Percentiles rank a stretch among this genome's conserved stretches.
Conservation (phyloP, 306 rosid species). For the Pueraria montana region DNA sequence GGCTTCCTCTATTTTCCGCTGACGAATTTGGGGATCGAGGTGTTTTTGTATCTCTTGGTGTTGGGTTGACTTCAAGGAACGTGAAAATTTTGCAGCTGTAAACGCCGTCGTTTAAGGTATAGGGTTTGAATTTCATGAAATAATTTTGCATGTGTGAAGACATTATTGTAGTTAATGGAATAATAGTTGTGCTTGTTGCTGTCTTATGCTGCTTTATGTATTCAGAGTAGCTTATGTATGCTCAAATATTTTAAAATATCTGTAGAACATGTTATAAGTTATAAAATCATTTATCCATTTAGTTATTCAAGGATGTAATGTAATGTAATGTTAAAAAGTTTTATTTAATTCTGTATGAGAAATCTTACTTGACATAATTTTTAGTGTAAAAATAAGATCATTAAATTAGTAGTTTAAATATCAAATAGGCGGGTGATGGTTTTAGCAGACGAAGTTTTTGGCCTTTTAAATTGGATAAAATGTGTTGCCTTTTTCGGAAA, state of each 20-base stretch:
- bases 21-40: constrained; percentile 8
- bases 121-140: neutral
- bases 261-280: neutral
- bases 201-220: neutral
- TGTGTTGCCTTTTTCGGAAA: neutral
- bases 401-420: neutral
- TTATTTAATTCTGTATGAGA: neutral
- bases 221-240: neutral
- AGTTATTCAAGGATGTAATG: neutral
- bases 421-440: neutral
- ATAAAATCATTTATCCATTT: neutral
- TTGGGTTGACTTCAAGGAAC: constrained; percentile 15
- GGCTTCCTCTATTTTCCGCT: neutral
- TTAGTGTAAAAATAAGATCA: neutral
- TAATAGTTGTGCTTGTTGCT: neutral
- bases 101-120: constrained; percentile 6
- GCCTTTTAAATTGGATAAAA: neutral
- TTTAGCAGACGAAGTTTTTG: neutral
- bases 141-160: too few relatives aligned
- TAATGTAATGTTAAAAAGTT: neutral
- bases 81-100: neutral
- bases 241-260: neutral
- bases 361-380: constrained; percentile 1
- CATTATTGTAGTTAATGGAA: neutral
- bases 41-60: constrained; percentile 39